Base-by-base conservation (phyloP, 805 yeast genomes). In the Wickerhamomyces rabaulensis region DNA sequence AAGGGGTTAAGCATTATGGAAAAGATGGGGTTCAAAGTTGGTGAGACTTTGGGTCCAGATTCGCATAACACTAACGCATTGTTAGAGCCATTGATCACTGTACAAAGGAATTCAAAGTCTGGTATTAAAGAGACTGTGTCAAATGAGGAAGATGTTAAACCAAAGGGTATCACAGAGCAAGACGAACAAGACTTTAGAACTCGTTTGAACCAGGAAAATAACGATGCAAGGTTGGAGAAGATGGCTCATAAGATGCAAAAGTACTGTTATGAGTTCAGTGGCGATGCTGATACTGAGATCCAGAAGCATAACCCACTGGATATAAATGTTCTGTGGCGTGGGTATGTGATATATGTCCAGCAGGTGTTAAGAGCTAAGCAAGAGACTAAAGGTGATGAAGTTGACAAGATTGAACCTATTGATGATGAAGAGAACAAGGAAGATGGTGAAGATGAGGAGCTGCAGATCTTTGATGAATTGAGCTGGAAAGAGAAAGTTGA, bases 1-100 rank as follows among this genome's bases (percentile, higher is more conserved):
- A 65, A 69, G 42, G 82, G 80, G 0, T 63, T 76, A 21, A 53
- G 68, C 6, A 78, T 80, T 50, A 79, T 80, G 85, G 65, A 68
- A 52, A 74, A 68, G 52, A 80, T 80, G 85, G 86, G 85, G 1
- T 80, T 69, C 55, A 69, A 65, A 45, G 56, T 70, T 3, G 84
- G 82, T 17, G 66, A 70, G 22, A 54, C 69, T 0, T 59, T 78
- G 16, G 82, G 84, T 0, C 52, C 44, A 20, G 47, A 55, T 13
- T 49, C 41, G 22, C n/a, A 46, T 12, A 46, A 53, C 26, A 26
- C 50, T 20, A 52, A 54, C 5, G 67, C 66, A 0, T 22, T 64
- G 6, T 35, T 45, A 6, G 69, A 61, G 40, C 76, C 78, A 1
- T 54, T 73, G 8, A 9, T 56, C 12, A 52, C 53, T 9, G 20